Base-by-base conservation (phyloP, 148 eudicot species). In the Dianthus caryophyllus region DNA sequence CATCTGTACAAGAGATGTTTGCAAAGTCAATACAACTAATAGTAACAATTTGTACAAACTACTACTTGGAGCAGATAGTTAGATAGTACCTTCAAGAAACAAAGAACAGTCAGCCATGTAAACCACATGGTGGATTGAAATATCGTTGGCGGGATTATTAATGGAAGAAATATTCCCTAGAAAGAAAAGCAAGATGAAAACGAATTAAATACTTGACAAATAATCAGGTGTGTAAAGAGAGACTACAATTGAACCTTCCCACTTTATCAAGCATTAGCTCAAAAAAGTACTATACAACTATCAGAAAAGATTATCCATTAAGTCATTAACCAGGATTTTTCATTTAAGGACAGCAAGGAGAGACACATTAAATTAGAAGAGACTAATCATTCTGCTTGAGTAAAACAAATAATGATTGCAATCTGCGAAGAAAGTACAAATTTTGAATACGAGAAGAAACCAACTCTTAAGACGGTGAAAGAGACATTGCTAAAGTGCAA, bases 131-230 rank as follows among this genome's bases (percentile, higher is more conserved):
- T 78, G 26, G 85, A 82, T 78, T 86, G 96, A 78, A 82, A 81
- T 75, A 88, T 61, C 39, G 97, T 86, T 61, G 97, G 96, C 14
- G 88, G 88, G 71, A 90, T 83, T 59, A 94, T 86, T 73, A 94
- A 57, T 22, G 97, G 97, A 78, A 94, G 97, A 84, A 94, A 94
- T 43, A 82, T 86, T 76, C 97, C 98, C 98, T 94, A 85, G 11
- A 50, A 69, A 14, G 49, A 12, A 36, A 59, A 64, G 14, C 52
- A 22, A 5, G 15, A 67, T 6, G 18, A 55, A 55, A 25, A 3
- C 8, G 64, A 38, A 60, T 21, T 3, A 60, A 33, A 9, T 18
- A 36, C 2, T 11, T 60, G 47, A 0, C 47, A 60, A 60, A 20
- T 20, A 60, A 30, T 17, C 15, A 14, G 26, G 47, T 36, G 15